Evolutionary conservation across 495 filamentous ascomycete species (phyloP).

Genomic region (Amphirosellinia nigrospora): DNA sequence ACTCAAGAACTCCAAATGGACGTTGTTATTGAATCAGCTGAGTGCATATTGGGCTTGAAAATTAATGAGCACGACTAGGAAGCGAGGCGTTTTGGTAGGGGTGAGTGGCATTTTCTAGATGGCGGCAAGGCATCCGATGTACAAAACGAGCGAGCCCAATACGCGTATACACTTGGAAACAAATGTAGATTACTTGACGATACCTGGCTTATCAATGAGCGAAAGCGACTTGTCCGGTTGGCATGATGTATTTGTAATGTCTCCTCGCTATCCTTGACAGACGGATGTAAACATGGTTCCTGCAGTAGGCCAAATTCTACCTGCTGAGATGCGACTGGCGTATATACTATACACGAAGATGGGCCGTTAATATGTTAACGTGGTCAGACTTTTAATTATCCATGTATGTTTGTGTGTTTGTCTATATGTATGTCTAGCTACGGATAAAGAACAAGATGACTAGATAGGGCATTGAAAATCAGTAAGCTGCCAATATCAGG

Average conservation of each 20-base stretch:
- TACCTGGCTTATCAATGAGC: constrained; percentile 15
- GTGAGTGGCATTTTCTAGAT: constrained; percentile 21
- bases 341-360: neutral
- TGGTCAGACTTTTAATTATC: neutral
- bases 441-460: too few relatives aligned
- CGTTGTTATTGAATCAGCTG: constrained; percentile 71
- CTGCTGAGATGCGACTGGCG: neutral
- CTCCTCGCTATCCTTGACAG: neutral
- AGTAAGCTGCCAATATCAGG: too few relatives aligned
- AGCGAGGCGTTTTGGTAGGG: constrained; percentile 30
- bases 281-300: neutral
- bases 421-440: too few relatives aligned
- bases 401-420: neutral
- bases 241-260: neutral
- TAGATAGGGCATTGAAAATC: neutral
- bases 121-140: constrained; percentile 21
- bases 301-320: neutral
- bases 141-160: constrained; percentile 24
- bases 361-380: neutral
- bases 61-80: constrained; percentile 36
- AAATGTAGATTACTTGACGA: constrained; percentile 25
- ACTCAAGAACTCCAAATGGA: constrained; percentile 56
- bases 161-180: constrained; percentile 24
- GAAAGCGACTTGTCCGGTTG: neutral
- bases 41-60: constrained; percentile 72